phyloP scores from a whole-genome alignment of 495 filamentous ascomycete species.

The Aspergillus homomorphus region DNA sequence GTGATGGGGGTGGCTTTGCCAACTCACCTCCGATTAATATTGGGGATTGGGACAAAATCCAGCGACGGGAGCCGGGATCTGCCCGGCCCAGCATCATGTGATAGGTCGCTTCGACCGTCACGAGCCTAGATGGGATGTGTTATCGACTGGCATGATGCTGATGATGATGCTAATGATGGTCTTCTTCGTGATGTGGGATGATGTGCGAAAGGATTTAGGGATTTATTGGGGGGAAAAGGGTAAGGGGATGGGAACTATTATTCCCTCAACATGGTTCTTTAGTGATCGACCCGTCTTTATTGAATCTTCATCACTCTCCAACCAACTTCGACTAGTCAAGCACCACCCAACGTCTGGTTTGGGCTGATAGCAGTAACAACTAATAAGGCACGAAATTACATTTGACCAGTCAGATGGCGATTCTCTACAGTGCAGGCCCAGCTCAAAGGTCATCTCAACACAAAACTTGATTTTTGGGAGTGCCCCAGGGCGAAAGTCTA shows the following conservation, averaged over 20 bases:
- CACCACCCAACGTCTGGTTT: neutral
- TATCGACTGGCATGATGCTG: neutral
- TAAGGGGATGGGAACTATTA: neutral
- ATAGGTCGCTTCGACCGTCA: slow-evolving; percentile 20
- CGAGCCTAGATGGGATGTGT: neutral
- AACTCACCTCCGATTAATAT: slow-evolving; percentile 25
- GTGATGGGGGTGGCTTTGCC: slow-evolving; percentile 16
- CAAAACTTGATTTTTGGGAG: neutral
- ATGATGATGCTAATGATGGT: slow-evolving; percentile 3
- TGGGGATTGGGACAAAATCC: slow-evolving; percentile 21
- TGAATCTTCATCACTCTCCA: neutral
- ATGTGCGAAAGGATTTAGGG: neutral
- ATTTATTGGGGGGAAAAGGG: neutral
- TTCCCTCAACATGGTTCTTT: neutral
- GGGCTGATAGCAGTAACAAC: neutral
- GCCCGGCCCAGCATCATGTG: slow-evolving; percentile 26
- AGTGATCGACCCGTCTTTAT: neutral
- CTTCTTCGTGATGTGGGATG: too few relatives aligned
- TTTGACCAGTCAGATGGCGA: neutral
- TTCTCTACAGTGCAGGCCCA: neutral
- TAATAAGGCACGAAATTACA: neutral
- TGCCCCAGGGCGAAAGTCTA: slow-evolving; percentile 6
- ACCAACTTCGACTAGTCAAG: too few relatives aligned
- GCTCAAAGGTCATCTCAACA: slow-evolving; percentile 4
- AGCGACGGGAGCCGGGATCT: slow-evolving; percentile 14